A percentile compares a stretch with the other conserved stretches of the same genome.
These are phyloP conservation scores for Didymella arachidicola DNA, from an alignment of 2,329 filamentous ascomycete genomes.

Conservation along the genomic window DNA sequence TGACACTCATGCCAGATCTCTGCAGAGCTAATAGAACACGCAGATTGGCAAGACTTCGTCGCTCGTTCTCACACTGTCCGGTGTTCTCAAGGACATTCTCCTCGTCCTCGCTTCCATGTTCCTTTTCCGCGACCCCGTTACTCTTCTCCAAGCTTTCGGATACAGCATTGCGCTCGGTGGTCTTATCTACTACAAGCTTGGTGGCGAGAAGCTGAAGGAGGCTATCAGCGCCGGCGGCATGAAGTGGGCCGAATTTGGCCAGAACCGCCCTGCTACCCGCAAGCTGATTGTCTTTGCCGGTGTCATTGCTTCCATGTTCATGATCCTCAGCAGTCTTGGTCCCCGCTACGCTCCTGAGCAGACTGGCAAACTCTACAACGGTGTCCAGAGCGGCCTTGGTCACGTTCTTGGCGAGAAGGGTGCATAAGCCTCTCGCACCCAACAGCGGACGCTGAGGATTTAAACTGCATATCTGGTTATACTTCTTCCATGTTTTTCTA, in stretches of 20 bases:
- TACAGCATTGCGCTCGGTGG: constrained; percentile 81
- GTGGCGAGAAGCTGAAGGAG: constrained; percentile 81
- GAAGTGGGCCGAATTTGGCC: constrained; percentile 86
- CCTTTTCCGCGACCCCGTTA: constrained; percentile 80
- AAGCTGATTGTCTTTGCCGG: constrained; percentile 76
- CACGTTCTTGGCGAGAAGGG: constrained; percentile 34
- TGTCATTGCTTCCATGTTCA: constrained; percentile 70
- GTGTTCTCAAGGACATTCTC: constrained; percentile 87
- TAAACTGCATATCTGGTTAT: constrained; percentile 23
- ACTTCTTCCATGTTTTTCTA: constrained; percentile 43
- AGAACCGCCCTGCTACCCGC: constrained; percentile 76
- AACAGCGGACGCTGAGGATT: constrained; percentile 12
- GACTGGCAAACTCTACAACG: constrained; percentile 44
- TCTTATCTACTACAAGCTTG: constrained; percentile 87
- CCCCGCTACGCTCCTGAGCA: constrained; percentile 50
- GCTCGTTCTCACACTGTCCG: constrained; percentile 84
- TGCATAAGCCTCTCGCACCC: constrained; percentile 19
- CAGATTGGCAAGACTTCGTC: constrained; percentile 89
- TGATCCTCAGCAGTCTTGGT: constrained; percentile 67
- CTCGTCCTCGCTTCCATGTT: constrained; percentile 81
- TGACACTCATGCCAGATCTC: not conserved
- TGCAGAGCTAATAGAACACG: constrained; percentile 23
- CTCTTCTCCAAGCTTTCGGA: constrained; percentile 79
- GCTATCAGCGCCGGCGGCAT: constrained; percentile 76
- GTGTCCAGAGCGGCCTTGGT: constrained; percentile 48